Conservation (phyloP, 306 rosid genomes). For the Quercus berberidifolia region DNA sequence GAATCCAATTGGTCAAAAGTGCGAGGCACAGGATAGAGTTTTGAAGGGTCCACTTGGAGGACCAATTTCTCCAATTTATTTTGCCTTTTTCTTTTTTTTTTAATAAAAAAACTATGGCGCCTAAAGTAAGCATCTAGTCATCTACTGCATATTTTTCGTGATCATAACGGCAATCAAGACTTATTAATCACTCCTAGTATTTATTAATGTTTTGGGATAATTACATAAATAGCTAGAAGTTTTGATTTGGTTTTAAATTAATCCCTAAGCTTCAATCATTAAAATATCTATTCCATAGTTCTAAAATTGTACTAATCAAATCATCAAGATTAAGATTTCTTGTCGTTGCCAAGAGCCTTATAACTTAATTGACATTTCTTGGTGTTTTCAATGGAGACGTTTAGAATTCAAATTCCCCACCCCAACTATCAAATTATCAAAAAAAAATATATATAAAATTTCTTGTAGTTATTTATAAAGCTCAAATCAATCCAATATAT, state of each 20-base stretch:
- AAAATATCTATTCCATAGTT: too few species aligned
- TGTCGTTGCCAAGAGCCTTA: too few species aligned
- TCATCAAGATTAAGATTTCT: too few species aligned
- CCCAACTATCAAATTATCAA: too few species aligned
- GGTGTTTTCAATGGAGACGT: fast-evolving
- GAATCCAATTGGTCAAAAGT: slow-evolving; percentile 40
- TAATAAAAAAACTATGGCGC: background rate
- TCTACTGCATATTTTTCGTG: slow-evolving; percentile 2
- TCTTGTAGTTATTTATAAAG: too few species aligned
- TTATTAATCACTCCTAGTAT: background rate
- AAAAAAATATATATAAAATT: too few species aligned
- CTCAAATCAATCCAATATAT: too few species aligned
- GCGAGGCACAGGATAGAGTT: slow-evolving; percentile 29
- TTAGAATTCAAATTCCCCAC: too few species aligned
- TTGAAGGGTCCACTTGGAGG: slow-evolving; percentile 24
- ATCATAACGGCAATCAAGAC: slow-evolving; percentile 10
- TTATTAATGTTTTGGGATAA: background rate
- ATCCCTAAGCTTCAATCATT: too few species aligned
- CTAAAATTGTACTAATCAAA: too few species aligned
- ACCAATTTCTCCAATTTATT: slow-evolving; percentile 20
- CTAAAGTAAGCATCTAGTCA: slow-evolving; percentile 21
- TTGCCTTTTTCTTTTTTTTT: background rate
- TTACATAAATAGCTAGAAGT: background rate
- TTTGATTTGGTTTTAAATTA: too few species aligned
- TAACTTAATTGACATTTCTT: too few species aligned